Conservation (phyloP, 2,329 filamentous ascomycete genomes). For the Penicillium polonicum region DNA sequence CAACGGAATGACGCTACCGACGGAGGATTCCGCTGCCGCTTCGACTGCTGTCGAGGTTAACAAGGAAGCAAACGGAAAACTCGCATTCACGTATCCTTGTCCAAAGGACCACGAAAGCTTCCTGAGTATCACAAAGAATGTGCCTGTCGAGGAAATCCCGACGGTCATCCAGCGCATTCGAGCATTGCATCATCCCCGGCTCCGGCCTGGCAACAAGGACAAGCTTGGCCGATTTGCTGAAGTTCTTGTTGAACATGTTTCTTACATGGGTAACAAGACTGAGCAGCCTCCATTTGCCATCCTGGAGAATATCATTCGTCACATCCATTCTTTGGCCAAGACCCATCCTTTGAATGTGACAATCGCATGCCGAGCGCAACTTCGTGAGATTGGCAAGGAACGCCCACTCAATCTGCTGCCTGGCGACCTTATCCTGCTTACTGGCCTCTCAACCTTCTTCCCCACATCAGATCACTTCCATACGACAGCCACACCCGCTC, state of each 20-base stretch:
- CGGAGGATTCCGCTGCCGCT: slow-evolving; percentile 19
- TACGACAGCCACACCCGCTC: slow-evolving; percentile 85
- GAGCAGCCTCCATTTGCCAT: slow-evolving; percentile 61
- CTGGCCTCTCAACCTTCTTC: slow-evolving; percentile 79
- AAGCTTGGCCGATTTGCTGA: slow-evolving; percentile 62
- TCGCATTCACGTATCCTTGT: slow-evolving; percentile 85
- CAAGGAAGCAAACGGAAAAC: slow-evolving; percentile 45
- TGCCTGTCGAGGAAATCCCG: slow-evolving; percentile 66
- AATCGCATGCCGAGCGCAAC: slow-evolving; percentile 71
- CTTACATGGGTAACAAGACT: slow-evolving; percentile 54
- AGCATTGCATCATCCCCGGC: slow-evolving; percentile 85
- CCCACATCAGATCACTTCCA: slow-evolving; percentile 98
- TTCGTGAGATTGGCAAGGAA: slow-evolving; percentile 57
- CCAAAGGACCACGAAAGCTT: slow-evolving; percentile 76
- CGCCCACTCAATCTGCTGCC: slow-evolving; percentile 52
- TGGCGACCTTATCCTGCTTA: slow-evolving; percentile 82
- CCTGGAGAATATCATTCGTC: slow-evolving; percentile 78
- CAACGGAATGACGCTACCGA: slow-evolving; percentile 58
- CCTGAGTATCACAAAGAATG: slow-evolving; percentile 60
- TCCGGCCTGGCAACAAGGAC: slow-evolving; percentile 80
- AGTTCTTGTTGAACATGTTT: slow-evolving; percentile 56
- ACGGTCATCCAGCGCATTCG: slow-evolving; percentile 85
- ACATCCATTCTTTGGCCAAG: slow-evolving; percentile 89
- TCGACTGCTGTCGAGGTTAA: slow-evolving; percentile 44
- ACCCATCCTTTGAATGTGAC: slow-evolving; percentile 77